Evolutionary conservation across 495 filamentous ascomycete genomes (phyloP).

Genomic region (Penicillium roqueforti): DNA sequence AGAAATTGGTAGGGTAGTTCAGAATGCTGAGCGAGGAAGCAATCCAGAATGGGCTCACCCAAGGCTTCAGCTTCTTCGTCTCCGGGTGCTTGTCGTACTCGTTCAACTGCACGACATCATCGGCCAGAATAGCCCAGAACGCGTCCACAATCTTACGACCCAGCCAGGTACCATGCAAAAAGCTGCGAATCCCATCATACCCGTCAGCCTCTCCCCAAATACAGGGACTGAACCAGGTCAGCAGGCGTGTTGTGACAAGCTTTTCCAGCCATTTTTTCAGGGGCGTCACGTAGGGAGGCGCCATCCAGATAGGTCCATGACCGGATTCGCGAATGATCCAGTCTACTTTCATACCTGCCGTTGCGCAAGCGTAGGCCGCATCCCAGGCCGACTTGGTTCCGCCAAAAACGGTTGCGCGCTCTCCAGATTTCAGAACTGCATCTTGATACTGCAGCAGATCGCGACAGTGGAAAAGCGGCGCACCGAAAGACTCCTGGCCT

Average conservation of each 20-base stretch:
- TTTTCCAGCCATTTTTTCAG: slow-evolving; percentile 58
- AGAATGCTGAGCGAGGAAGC: slow-evolving; percentile 61
- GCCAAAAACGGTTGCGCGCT: slow-evolving; percentile 59
- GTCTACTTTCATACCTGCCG: slow-evolving; percentile 61
- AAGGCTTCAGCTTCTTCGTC: slow-evolving; percentile 62
- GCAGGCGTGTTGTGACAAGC: slow-evolving; percentile 57
- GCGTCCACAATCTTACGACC: slow-evolving; percentile 63
- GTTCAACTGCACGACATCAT: slow-evolving; percentile 57
- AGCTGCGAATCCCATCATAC: slow-evolving; percentile 39
- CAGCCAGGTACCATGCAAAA: slow-evolving; percentile 63
- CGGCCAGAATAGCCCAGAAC: slow-evolving; percentile 62
- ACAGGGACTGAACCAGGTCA: slow-evolving; percentile 64
- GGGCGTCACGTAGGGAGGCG: slow-evolving; percentile 58
- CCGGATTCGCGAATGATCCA: slow-evolving; percentile 78
- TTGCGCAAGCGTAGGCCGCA: slow-evolving; percentile 64
- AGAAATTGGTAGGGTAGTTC: slow-evolving; percentile 65
- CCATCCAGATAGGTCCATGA: slow-evolving; percentile 70
- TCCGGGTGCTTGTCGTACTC: slow-evolving; percentile 59
- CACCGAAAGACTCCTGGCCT: slow-evolving; percentile 48
- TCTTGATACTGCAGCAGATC: slow-evolving; percentile 48
- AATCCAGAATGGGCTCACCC: slow-evolving; percentile 59
- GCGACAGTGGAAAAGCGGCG: slow-evolving; percentile 60
- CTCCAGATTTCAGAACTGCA: slow-evolving; percentile 26
- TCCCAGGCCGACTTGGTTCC: slow-evolving; percentile 76
- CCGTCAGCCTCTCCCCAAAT: slow-evolving; percentile 58